Percentiles rank a stretch among this genome's conserved stretches.
phyloP scores from a whole-genome alignment of 2,329 filamentous ascomycete genomes.

The Ambrosiella xylebori region DNA sequence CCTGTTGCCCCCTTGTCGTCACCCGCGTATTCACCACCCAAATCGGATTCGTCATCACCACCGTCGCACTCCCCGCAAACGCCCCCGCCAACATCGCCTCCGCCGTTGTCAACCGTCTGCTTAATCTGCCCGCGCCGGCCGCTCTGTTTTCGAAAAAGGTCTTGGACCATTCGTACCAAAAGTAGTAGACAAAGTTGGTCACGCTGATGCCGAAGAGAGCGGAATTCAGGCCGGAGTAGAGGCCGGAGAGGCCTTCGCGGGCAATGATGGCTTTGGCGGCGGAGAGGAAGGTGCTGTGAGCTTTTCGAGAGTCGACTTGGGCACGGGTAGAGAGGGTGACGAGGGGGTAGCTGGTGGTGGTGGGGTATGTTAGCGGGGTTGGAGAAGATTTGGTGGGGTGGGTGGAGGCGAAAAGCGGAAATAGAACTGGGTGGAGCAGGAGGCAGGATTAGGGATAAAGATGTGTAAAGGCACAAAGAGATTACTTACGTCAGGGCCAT shows the following conservation, averaged over 20 bases:
- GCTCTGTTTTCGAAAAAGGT: conserved; percentile 71
- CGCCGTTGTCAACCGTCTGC: conserved; percentile 70
- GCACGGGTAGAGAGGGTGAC: conserved; percentile 95
- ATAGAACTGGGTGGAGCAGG: not conserved
- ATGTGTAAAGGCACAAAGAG: not conserved
- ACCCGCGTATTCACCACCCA: conserved; percentile 99
- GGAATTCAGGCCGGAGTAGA: conserved; percentile 86
- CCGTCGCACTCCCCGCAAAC: conserved; percentile 81
- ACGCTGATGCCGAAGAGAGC: conserved; percentile 95
- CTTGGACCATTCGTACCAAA: conserved; percentile 98
- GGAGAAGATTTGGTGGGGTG: not conserved
- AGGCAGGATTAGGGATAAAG: not conserved
- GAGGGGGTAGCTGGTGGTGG: conserved; percentile 60
- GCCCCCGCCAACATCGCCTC: conserved; percentile 94
- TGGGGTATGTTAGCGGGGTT: not conserved
- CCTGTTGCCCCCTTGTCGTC: conserved; percentile 54
- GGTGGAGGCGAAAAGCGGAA: not conserved
- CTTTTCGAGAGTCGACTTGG: conserved; percentile 91
- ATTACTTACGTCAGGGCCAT: conserved; percentile 72
- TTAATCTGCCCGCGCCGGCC: conserved; percentile 50
- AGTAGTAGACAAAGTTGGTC: conserved; percentile 99
- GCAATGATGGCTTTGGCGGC: conserved; percentile 76
- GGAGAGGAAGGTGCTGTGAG: conserved; percentile 66
- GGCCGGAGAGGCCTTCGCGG: conserved; percentile 72
- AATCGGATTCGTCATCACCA: conserved; percentile 93